Percentiles rank a stretch among this genome's conserved stretches.
phyloP scores from a whole-genome alignment of 2,329 filamentous ascomycete genomes.

The Trichoderma pleuroti region DNA sequence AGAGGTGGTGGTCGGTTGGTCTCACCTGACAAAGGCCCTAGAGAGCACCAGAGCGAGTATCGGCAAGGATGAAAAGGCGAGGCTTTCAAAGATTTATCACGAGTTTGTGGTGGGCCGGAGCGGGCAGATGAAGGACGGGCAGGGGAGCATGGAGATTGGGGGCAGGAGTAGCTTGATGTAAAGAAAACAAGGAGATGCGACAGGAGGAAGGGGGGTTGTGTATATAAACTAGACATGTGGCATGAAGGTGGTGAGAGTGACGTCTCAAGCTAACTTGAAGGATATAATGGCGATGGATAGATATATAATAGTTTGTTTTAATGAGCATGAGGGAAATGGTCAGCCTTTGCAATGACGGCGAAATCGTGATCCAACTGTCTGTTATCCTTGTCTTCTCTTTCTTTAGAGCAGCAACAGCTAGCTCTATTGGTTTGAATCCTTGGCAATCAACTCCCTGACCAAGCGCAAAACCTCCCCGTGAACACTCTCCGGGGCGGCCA shows the following conservation, averaged over 20 bases:
- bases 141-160: slow-evolving; percentile 87
- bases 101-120: slow-evolving; percentile 93
- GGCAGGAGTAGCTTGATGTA: slow-evolving; percentile 93
- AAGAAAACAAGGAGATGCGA: neutral
- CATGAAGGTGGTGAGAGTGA: neutral
- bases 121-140: slow-evolving; percentile 91
- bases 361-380: neutral
- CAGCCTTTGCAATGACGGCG: neutral
- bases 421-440: neutral
- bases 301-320: neutral
- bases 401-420: neutral
- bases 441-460: slow-evolving; percentile 22
- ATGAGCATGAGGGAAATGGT: neutral
- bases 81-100: slow-evolving; percentile 77
- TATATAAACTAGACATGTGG: neutral
- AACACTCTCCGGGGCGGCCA: slow-evolving; percentile 43
- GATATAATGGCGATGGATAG: neutral
- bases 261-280: neutral
- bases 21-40: slow-evolving; percentile 75
- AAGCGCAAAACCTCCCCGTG: slow-evolving; percentile 40
- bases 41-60: slow-evolving; percentile 78
- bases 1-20: slow-evolving; percentile 81
- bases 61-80: slow-evolving; percentile 67
- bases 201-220: neutral
- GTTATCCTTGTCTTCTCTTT: neutral